Evolutionary conservation across 495 filamentous ascomycete genomes (phyloP), one percentile per base, ranked within the genome.

Genomic region (Physcia stellaris): DNA sequence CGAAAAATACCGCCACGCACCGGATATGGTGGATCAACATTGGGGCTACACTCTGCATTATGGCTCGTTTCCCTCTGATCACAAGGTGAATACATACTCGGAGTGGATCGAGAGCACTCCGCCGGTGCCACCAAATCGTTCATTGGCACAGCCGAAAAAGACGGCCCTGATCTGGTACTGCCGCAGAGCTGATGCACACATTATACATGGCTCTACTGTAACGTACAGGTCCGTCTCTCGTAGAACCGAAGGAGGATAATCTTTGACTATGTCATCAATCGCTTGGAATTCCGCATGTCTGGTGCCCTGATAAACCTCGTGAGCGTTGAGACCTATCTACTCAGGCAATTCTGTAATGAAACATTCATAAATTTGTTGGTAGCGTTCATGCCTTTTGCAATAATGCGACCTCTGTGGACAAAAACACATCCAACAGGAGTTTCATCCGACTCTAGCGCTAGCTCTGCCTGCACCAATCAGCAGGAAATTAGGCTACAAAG

Each of bases 371-470:
- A 87, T 38, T 79, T 67, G 52, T 96, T 98, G 21, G 90, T 98
- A 19, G 88, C 88, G 48, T 98, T 98, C 83, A 90, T 94, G 34
- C 90, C 90, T 38, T 61, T 64, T 4, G 80, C 87, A 48, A 98
- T 81, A 40, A 94, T 69, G 32, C 73, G 58, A 39, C 68, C 71
- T 24, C 77, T 51, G 52, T 85, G 64, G 1, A 95, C 86, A 32
- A 98, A 73, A 15, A 96, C 85, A 62, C 92, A 96, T 36, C 90
- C 92, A 12, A 98, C 92, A 4, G 90, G 92, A 2, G 92, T 94
- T 62, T 98, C 90, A 43, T 86, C 79, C 28, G 64, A 78, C 19
- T 59, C 48, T n/a, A 96, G 73, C 12, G 90, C 90, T 38, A 77
- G 68, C 46, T 82, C 73, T 30, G 83, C 86, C 80, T 92, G 32